Base-by-base conservation (phyloP, 306 rosid species). In the Chamaecrista fasciculata region DNA sequence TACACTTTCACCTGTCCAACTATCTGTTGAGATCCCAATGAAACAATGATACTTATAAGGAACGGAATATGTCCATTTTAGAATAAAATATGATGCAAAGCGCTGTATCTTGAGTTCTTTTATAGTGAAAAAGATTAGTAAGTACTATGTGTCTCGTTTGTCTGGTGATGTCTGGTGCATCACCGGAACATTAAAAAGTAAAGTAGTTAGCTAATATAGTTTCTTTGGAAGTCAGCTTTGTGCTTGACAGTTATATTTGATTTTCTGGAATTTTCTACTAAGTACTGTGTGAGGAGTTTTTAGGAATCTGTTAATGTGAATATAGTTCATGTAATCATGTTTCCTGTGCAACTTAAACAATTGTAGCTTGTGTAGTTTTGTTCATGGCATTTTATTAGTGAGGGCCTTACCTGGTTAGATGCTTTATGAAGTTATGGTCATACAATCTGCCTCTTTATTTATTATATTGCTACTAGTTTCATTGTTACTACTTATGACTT, bases 321-420 rank as follows among this genome's bases (percentile, higher is more conserved):
- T 70, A 70, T 55, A 56, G 23, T 36, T 19, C 49, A 5, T 48
- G 36, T 8, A 72, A n/a, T n/a, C n/a, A n/a, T n/a, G n/a, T 64
- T 66, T 80, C 61, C 70, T 20, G 26, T 51, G 36, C 11, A 42
- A 33, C 60, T 66, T 63, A 80, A 76, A 57, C 29, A 42, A 18
- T 40, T 56, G 11, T 20, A 14, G 63, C 4, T 8, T 43, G 19
- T 46, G 47, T 23, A 28, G 33, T 46, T 69, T 36, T 46, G 64
- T 37, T 74, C 29, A 23, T 51, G 48, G 36, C 48, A 46, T 70
- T 55, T 21, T 28, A 4, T 24, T 26, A 43, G 64, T 58, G 23
- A 62, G 69, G 58, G 57, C 21, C 20, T 21, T 28, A 48, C 36
- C 62, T 16, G 42, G 16, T 60, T 16, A 11, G 74, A 6, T 67